Evolutionary conservation across 257 asterid genomes (phyloP).

Genomic region (Nyctanthes arbortristis): DNA sequence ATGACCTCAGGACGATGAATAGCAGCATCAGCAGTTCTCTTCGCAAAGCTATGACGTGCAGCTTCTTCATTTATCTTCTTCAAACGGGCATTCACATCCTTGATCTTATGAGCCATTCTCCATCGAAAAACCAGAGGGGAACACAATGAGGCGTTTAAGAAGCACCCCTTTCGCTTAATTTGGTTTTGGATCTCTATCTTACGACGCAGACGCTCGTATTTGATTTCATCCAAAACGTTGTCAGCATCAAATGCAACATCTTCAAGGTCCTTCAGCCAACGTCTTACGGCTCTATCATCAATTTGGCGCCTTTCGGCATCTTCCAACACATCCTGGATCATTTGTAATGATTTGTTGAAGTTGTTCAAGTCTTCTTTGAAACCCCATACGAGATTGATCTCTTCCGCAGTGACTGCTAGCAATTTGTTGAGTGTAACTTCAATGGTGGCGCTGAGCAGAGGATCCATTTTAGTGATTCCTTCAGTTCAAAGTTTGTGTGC

Average conservation of each 20-base stretch:
- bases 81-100: neutral
- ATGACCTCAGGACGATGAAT: neutral
- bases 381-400: neutral
- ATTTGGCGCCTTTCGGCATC: slow-evolving; percentile 16
- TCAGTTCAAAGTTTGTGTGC: no score
- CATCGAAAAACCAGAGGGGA: neutral
- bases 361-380: neutral
- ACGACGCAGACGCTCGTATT: neutral
- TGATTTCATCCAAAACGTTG: slow-evolving; percentile 23
- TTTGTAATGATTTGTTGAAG: neutral
- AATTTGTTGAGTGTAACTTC: neutral
- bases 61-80: slow-evolving; percentile 9
- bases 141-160: neutral
- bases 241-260: slow-evolving; percentile 17
- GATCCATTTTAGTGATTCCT: neutral
- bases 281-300: neutral
- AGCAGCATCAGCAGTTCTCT: neutral
- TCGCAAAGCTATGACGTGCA: neutral
- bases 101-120: slow-evolving; percentile 12
- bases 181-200: neutral
- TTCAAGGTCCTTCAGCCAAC: slow-evolving; percentile 20
- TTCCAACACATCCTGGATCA: neutral
- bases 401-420: neutral
- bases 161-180: neutral
- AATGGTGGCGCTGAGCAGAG: neutral